Percentiles rank a stretch among this genome's conserved stretches.
Conservation (phyloP, 306 rosid species). For the Inga laurina region DNA sequence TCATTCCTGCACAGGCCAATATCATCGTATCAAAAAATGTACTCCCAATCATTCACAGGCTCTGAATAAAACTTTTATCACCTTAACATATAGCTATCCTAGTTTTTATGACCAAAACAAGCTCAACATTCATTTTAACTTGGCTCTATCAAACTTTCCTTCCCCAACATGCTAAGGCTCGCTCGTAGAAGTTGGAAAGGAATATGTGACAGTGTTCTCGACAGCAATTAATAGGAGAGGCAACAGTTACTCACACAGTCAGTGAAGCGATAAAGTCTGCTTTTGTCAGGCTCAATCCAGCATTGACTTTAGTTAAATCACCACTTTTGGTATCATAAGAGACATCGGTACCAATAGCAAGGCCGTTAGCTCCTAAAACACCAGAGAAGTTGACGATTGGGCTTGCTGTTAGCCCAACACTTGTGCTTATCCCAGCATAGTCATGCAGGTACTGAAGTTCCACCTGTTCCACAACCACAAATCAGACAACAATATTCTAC, state of each 20-base stretch:
- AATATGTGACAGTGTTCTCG: neutral
- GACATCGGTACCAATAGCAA: constrained; percentile 81
- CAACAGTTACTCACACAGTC: constrained; percentile 65
- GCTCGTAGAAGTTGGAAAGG: neutral
- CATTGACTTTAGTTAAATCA: constrained; percentile 67
- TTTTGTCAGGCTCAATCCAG: constrained; percentile 69
- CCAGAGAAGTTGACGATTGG: constrained; percentile 86
- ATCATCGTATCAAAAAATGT: constrained; percentile 6
- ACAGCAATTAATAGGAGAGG: neutral
- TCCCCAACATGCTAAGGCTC: neutral
- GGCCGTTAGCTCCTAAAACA: constrained; percentile 67
- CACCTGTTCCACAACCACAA: constrained; percentile 55
- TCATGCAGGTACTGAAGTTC: constrained; percentile 92
- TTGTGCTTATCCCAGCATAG: constrained; percentile 80
- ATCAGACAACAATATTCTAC: neutral
- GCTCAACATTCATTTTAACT: neutral
- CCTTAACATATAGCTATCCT: neutral
- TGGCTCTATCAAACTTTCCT: neutral
- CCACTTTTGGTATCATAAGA: constrained; percentile 78
- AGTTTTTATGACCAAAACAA: neutral
- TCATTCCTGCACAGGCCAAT: constrained; percentile 64
- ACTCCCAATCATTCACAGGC: neutral
- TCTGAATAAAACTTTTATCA: too few relatives aligned
- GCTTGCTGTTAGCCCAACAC: constrained; percentile 88
- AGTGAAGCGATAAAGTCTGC: constrained; percentile 73